phyloP scores from a whole-genome alignment of 495 filamentous ascomycete species.

The Aspergillus haitiensis region DNA sequence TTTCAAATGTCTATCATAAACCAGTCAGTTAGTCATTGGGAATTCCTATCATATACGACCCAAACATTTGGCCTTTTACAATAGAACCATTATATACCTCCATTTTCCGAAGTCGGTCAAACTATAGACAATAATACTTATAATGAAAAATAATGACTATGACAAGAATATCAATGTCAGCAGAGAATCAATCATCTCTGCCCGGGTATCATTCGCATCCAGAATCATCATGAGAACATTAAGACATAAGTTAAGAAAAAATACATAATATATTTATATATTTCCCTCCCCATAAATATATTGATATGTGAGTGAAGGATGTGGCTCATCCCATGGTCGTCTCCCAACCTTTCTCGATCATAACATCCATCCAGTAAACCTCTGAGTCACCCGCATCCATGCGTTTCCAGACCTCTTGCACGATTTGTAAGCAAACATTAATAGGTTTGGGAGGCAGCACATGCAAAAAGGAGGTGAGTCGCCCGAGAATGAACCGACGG shows the following conservation, averaged over 20 bases:
- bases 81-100: too few relatives aligned
- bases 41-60: too few relatives aligned
- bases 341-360: slow-evolving; percentile 58
- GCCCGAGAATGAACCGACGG: slow-evolving; percentile 47
- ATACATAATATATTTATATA: not conserved
- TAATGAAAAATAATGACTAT: not conserved
- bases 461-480: slow-evolving; percentile 47
- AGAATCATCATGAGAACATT: not conserved
- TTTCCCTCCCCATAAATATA: slow-evolving; percentile 23
- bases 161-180: not conserved
- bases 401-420: slow-evolving; percentile 53
- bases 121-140: not conserved
- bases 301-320: not conserved
- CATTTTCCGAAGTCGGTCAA: too few relatives aligned
- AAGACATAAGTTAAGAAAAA: not conserved
- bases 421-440: slow-evolving; percentile 45
- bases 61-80: too few relatives aligned
- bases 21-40: too few relatives aligned
- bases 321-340: slow-evolving; percentile 52
- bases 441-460: slow-evolving; percentile 56
- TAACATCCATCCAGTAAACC: slow-evolving; percentile 57
- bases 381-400: slow-evolving; percentile 46
- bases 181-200: not conserved
- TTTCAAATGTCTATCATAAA: too few relatives aligned
- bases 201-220: slow-evolving; percentile 1